A percentile compares a stretch with the other conserved stretches of the same genome.
phyloP scores from a whole-genome alignment of 2,329 filamentous ascomycete genomes.

The Celoporthe dispersa region DNA sequence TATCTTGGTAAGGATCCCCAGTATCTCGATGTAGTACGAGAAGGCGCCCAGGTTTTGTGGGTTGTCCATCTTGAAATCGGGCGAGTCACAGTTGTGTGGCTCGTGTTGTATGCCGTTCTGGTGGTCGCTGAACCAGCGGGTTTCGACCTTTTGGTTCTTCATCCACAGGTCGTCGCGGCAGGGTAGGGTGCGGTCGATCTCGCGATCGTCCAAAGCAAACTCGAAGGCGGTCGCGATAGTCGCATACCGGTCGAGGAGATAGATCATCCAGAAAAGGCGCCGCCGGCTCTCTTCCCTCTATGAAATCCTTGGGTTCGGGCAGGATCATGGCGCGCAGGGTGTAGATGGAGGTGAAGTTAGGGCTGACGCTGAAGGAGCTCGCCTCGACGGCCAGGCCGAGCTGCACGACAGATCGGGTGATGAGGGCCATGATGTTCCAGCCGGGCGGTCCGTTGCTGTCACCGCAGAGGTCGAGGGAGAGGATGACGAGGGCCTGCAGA shows the following conservation, averaged over 20 bases:
- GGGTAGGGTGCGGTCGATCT: constrained; percentile 84
- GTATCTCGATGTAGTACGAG: constrained; percentile 86
- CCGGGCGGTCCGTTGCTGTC: constrained; percentile 88
- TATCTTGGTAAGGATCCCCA: constrained; percentile 84
- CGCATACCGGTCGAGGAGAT: constrained; percentile 85
- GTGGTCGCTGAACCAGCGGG: constrained; percentile 70
- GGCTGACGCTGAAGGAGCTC: constrained; percentile 77
- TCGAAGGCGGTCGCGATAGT: constrained; percentile 92
- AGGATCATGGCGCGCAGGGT: constrained; percentile 84
- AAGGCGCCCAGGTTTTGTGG: constrained; percentile 86
- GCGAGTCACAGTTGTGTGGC: constrained; percentile 35
- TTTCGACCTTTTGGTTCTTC: constrained; percentile 83
- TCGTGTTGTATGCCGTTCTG: constrained; percentile 25
- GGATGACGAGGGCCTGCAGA: constrained; percentile 83
- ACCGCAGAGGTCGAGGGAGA: constrained; percentile 83
- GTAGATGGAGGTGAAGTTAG: constrained; percentile 83
- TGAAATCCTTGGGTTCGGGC: constrained; percentile 81
- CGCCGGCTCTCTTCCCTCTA: constrained; percentile 87
- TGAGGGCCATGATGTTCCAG: constrained; percentile 89
- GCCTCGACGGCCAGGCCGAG: constrained; percentile 83
- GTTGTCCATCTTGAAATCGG: constrained; percentile 68
- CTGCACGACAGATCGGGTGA: constrained; percentile 87
- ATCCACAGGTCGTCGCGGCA: constrained; percentile 87
- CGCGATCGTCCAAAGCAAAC: constrained; percentile 85
- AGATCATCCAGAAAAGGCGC: constrained; percentile 92